These are phyloP conservation scores for Ophiocordyceps unilateralis DNA, from an alignment of 2,329 filamentous ascomycete genomes.

Conservation along the genomic window DNA sequence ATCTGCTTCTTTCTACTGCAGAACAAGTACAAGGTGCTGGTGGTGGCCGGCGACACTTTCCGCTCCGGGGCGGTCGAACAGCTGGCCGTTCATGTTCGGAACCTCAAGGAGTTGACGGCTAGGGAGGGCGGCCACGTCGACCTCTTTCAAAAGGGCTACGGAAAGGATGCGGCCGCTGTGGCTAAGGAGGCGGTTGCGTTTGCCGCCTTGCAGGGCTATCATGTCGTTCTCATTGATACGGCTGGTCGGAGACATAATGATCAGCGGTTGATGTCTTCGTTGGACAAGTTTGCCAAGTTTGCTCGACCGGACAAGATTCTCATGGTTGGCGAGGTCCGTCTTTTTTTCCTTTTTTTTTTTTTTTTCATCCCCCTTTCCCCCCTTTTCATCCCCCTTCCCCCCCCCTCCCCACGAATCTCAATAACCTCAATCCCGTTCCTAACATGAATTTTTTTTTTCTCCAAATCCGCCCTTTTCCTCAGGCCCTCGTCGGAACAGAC, in stretches of 20 bases:
- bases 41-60: constrained; percentile 93
- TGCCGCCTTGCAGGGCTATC: constrained; percentile 58
- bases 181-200: constrained; percentile 84
- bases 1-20: constrained; percentile 96
- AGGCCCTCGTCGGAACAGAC: constrained; percentile 86
- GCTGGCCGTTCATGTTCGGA: constrained; percentile 84
- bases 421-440: no score
- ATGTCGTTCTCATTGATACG: constrained; percentile 94
- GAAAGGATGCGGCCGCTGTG: constrained; percentile 90
- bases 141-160: constrained; percentile 92
- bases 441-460: no score
- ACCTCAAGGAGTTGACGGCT: constrained; percentile 72
- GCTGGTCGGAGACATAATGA: constrained; percentile 92
- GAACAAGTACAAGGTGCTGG: constrained; percentile 89
- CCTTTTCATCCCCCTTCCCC: background rate
- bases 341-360: background rate
- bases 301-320: constrained; percentile 95
- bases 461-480: background rate
- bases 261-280: constrained; percentile 81
- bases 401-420: background rate
- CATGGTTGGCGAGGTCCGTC: constrained; percentile 56
- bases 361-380: background rate
- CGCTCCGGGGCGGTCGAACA: constrained; percentile 94
- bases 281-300: constrained; percentile 95
- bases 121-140: constrained; percentile 77